Evolutionary conservation across 257 asterid genomes (phyloP), one percentile per base, ranked within the genome.

Genomic region (Jacaranda mimosifolia): DNA sequence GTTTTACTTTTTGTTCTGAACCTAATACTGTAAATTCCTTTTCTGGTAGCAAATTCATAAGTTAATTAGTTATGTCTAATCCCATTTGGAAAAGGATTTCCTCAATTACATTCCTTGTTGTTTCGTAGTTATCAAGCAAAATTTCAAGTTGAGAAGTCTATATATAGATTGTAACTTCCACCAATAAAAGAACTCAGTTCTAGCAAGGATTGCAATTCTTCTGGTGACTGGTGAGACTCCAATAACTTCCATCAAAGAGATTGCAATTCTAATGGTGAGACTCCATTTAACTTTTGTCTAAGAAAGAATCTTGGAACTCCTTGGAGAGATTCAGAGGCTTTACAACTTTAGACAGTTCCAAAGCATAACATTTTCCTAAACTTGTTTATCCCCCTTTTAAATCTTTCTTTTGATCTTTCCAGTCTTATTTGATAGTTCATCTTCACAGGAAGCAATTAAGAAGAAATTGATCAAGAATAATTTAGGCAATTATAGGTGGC

Each of bases 141-240:
- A 9, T 63, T 15, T 74, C 71, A 35, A 59, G n/a, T 13, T 46
- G 49, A 48, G 10, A 63, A 32, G 59, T 59, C 77, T 26, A 58
- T 26, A 72, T 4, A 62, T 15, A 59, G n/a, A 35, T 2, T 15
- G 4, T 36, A 49, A 62, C 39, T 63, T 17, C 17, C 68, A 59
- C 35, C 60, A 8, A 32, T 35, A 32, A 10, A 59, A 45, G 70
- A 51, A 46, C 60, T 43, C 68, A 57, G 43, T 45, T 73, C 70
- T 14, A 40, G 46, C 57, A 42, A 57, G 32, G 40, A 38, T 40
- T 43, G 57, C 17, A 57, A 43, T 58, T 55, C n/a, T 46, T 0
- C 32, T 26, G 32, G 32, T 26, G 32, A 13, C 17, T 40, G 58
- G 63, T 46, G 38, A 15, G 32, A 73, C 42, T 46, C 38, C 48